Base-by-base conservation (phyloP, 306 rosid genomes). In the Carpinus fangiana region DNA sequence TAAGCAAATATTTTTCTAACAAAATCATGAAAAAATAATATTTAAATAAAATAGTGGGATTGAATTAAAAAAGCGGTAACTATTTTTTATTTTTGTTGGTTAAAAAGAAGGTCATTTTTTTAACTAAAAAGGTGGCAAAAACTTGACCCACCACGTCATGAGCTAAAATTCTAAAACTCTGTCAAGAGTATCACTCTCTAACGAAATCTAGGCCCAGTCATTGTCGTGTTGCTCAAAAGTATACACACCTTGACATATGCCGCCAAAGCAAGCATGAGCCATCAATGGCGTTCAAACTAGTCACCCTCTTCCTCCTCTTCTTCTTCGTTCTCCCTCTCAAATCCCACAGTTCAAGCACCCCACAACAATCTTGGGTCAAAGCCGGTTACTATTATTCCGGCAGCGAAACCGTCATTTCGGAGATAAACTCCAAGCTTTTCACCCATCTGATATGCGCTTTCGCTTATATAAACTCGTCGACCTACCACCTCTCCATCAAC, bases 391-490 rank as follows among this genome's bases (percentile, higher is more conserved):
- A 75, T 20, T 16, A 61, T 72, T 5, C 75, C 1, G 9, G 64
- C 43, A 20, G 13, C 34, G 83, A 71, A 53, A 41, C 67, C 48
- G 13, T 57, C 7, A 52, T 67, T 43, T 75, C 81, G 2, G 67
- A 46, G 46, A 64, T 75, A 70, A 67, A 75, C 41, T 71, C 83
- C 14, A 76, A 57, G 53, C 70, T 83, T 26, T 83, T 79, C 61
- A 79, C 81, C 21, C 86, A 83, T 83, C 79, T 83, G 2, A 28
- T 74, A 45, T 83, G 77, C 12, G 83, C 59, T 75, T 79, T 79
- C 10, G 80, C 80, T 0, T 23, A 0, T 20, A 38, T 79, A 62
- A 70, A 79, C 26, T 34, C 83, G 23, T 61, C 83, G 59, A 62
- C 34, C 4, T 79, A 62, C 72, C 46, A 54, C 12, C 62, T 79